phyloP scores from a whole-genome alignment of 2,329 filamentous ascomycete species.

The Paecilomyces sp. region DNA sequence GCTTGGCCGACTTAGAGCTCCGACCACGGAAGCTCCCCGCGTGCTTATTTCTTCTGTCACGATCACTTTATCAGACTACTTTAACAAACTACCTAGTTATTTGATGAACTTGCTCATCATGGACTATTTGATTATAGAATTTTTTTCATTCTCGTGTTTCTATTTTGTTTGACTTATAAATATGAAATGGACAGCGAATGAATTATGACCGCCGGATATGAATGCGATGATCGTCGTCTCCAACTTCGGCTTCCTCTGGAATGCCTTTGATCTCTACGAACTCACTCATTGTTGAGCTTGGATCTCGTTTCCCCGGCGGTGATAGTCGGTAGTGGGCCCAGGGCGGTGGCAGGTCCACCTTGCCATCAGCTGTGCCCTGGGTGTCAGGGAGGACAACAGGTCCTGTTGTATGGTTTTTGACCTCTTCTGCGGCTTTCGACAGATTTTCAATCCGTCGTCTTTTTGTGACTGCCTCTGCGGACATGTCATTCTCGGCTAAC shows the following conservation, averaged over 20 bases:
- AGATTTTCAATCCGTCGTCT: constrained; percentile 58
- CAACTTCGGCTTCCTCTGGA: constrained; percentile 42
- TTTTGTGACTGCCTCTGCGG: constrained; percentile 30
- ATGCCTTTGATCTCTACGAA: constrained; percentile 54
- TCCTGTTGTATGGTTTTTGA: constrained; percentile 70
- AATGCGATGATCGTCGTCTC: constrained; percentile 31
- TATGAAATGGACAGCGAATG: neutral
- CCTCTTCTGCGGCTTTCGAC: constrained; percentile 65
- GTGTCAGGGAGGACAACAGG: constrained; percentile 83
- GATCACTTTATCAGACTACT: neutral
- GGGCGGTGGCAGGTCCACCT: constrained; percentile 22
- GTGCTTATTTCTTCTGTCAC: neutral
- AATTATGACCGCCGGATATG: constrained; percentile 2
- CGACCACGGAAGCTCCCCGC: neutral
- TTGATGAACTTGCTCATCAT: neutral
- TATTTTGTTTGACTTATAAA: neutral
- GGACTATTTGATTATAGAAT: neutral
- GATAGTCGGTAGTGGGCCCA: neutral
- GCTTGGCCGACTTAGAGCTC: neutral
- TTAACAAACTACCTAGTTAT: neutral
- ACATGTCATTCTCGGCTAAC: constrained; percentile 20
- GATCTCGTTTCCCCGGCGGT: neutral
- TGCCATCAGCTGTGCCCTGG: constrained; percentile 21
- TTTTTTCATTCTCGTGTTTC: neutral
- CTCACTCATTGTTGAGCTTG: neutral